These are phyloP conservation scores for Aureobasidium vineae DNA, from an alignment of 2,329 filamentous ascomycete genomes.

Conservation along the genomic window DNA sequence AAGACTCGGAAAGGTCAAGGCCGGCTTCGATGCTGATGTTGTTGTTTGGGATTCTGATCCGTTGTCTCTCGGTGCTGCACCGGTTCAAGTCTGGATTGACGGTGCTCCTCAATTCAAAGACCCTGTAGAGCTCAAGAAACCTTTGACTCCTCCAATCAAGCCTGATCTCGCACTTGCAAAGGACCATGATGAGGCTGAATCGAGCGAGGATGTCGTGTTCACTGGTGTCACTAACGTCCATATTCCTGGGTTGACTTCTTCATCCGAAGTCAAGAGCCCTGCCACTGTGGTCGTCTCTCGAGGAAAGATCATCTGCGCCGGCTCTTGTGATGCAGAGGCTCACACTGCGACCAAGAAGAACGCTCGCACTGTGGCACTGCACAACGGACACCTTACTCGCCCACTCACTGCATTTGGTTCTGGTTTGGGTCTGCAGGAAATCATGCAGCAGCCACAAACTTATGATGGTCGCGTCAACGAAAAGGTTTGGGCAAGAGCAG, in stretches of 20 bases:
- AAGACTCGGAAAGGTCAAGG: constrained; percentile 44
- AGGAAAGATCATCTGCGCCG: constrained; percentile 58
- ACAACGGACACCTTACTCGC: constrained; percentile 60
- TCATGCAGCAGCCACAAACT: constrained; percentile 56
- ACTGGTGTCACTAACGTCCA: constrained; percentile 56
- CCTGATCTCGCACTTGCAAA: constrained; percentile 45
- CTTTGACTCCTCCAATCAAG: constrained; percentile 42
- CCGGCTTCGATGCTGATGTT: constrained; percentile 45
- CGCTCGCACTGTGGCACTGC: constrained; percentile 48
- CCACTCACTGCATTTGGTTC: constrained; percentile 62
- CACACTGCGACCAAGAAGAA: constrained; percentile 39
- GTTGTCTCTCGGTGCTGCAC: constrained; percentile 42
- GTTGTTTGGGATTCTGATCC: constrained; percentile 48
- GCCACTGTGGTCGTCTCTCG: constrained; percentile 52
- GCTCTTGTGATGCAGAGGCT: constrained; percentile 52
- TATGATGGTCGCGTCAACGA: constrained; percentile 52
- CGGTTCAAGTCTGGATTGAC: constrained; percentile 47
- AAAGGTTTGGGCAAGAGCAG: constrained; percentile 55
- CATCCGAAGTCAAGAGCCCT: constrained; percentile 32
- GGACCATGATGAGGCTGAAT: constrained; percentile 39
- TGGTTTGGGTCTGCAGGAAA: constrained; percentile 61
- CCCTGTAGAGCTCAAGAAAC: constrained; percentile 54
- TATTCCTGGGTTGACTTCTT: constrained; percentile 40
- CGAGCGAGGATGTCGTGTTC: constrained; percentile 51
- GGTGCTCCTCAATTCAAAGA: constrained; percentile 52